Base-by-base conservation (phyloP, 2,329 filamentous ascomycete species). In the Canariomyces notabilis region DNA sequence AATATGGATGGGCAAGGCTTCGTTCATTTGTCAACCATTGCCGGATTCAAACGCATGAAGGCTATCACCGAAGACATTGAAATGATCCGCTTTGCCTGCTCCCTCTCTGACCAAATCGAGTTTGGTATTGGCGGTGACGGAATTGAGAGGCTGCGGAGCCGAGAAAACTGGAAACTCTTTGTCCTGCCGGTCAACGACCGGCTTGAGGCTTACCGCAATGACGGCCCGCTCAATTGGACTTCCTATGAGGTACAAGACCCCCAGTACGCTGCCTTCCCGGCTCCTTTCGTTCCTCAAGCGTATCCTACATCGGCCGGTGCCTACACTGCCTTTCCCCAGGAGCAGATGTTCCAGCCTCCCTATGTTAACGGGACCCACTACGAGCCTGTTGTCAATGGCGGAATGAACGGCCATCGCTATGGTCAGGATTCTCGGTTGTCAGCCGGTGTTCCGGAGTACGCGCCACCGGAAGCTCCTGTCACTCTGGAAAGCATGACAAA, bases 1-100 rank as follows among this genome's bases (percentile, higher is more conserved):
- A 83, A 90, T 58, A 97, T 98, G 93, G 91, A 98, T 63, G 87
- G 86, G 1, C 87, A 97, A 64, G 93, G 93, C 15, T 97, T 90
- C 61, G 90, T 96, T 12, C 82, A 81, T 41, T 70, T 98, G 42
- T 75, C 77, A 26, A 78, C 95, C 48, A 84, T 98, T 57, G 79
- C 85, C 18, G 77, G 75, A n/a, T 98, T 98, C 74, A 89, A 88
- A 66, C 84, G 93, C 49, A 84, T 95, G 62, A 83, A 83, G 65
- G 71, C 77, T 21, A 69, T 94, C 22, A 85, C 84, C 0, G 78
- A 79, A 41, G 83, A 95, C 48, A 70, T 83, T 47, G 82, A 87
- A 32, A 66, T 90, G 45, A 72, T 97, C 50, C 87, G 87, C 50
- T 75, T 78, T 45, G 88, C 85, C 12, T 90, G 86, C 61, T 78